Evolutionary conservation across 139 green algal species (phyloP).

Genomic region (Chlorella sp.): DNA sequence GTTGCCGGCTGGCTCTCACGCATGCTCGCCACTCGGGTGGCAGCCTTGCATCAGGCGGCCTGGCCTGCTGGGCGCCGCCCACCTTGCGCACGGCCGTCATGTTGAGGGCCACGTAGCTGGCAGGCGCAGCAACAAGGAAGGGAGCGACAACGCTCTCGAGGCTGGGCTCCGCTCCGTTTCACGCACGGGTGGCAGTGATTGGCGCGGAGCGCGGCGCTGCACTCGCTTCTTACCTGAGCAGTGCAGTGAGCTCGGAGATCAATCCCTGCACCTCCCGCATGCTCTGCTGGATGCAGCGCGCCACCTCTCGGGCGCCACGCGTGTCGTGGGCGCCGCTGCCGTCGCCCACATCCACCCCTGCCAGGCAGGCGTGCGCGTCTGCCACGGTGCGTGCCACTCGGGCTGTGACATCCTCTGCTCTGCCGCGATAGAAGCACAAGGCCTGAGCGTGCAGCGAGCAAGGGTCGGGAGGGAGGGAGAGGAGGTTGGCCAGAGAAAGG

Average conservation of each 20-base stretch:
- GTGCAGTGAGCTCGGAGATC: neutral
- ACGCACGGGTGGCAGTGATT: neutral
- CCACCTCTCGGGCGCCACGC: too few species aligned
- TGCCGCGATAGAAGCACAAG: too few species aligned
- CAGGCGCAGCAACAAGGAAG: neutral
- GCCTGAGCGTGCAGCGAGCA: too few species aligned
- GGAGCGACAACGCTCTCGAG: neutral
- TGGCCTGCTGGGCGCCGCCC: neutral
- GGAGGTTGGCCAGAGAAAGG: too few species aligned
- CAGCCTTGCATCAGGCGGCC: neutral
- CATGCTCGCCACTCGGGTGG: neutral
- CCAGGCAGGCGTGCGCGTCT: too few species aligned
- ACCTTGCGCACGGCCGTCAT: slow-evolving; percentile 15
- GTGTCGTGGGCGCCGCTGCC: too few species aligned
- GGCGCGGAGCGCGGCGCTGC: too few species aligned
- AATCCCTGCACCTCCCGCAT: neutral
- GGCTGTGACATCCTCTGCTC: too few species aligned
- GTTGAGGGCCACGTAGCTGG: slow-evolving; percentile 20
- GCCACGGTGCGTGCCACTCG: too few species aligned
- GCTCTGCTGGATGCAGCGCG: neutral
- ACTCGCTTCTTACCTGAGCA: too few species aligned
- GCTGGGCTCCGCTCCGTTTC: neutral
- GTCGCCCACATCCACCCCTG: too few species aligned
- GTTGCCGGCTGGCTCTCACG: neutral
- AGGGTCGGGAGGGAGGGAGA: too few species aligned